Evolutionary conservation across 2,329 filamentous ascomycete species (phyloP).

Genomic region (Colletotrichum destructivum): DNA sequence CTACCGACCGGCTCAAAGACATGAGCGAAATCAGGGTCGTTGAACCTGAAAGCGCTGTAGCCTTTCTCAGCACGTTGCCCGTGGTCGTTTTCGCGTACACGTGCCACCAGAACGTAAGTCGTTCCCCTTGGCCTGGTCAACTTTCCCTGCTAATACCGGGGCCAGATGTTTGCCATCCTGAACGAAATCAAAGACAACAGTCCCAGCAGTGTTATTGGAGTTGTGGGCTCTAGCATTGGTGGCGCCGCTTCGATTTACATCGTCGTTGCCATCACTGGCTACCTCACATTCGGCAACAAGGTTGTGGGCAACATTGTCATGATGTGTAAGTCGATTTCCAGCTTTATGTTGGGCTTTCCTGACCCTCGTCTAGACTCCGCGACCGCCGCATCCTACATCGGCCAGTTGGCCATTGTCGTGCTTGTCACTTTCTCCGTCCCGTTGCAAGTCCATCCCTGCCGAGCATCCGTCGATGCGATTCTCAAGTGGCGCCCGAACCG

Average conservation of each 20-base stretch:
- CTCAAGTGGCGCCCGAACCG: slow-evolving; percentile 86
- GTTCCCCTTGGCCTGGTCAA: background rate
- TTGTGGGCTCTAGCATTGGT: slow-evolving; percentile 88
- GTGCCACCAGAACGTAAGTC: slow-evolving; percentile 92
- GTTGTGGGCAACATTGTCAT: slow-evolving; percentile 94
- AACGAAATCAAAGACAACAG: slow-evolving; percentile 94
- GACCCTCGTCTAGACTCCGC: slow-evolving; percentile 68
- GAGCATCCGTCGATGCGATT: slow-evolving; percentile 96
- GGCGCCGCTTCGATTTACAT: slow-evolving; percentile 90
- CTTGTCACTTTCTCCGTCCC: slow-evolving; percentile 98
- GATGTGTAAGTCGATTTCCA: slow-evolving; percentile 76
- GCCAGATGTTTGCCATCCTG: slow-evolving; percentile 96
- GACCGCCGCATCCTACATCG: slow-evolving; percentile 88
- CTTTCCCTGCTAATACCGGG: slow-evolving; percentile 47
- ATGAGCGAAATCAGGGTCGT: slow-evolving; percentile 83
- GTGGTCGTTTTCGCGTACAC: slow-evolving; percentile 99
- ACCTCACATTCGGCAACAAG: slow-evolving; percentile 93
- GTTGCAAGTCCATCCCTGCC: slow-evolving; percentile 94
- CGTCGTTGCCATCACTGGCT: slow-evolving; percentile 93
- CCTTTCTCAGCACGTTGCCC: slow-evolving; percentile 87
- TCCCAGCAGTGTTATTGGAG: slow-evolving; percentile 80
- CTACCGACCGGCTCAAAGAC: slow-evolving; percentile 81
- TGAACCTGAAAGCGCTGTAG: slow-evolving; percentile 83
- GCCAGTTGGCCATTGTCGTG: slow-evolving; percentile 93
- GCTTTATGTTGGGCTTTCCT: slow-evolving; percentile 35